Percentiles rank a stretch among this genome's conserved stretches.
These are phyloP conservation scores for Mikania micrantha DNA, from an alignment of 129 eudicot species.

Conservation along the genomic window DNA sequence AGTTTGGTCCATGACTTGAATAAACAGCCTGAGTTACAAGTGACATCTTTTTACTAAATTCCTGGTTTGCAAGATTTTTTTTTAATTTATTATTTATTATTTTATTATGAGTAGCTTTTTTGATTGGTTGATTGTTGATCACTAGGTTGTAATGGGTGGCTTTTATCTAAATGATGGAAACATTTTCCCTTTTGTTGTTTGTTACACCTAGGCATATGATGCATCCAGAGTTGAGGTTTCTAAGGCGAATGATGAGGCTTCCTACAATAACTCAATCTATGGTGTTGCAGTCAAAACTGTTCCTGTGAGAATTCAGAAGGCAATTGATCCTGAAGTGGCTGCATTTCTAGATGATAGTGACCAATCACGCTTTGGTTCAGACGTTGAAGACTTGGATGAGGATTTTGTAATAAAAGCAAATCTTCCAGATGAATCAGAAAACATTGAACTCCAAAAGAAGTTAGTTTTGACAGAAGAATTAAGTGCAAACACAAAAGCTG, in stretches of 20 bases:
- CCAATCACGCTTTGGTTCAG: conserved; percentile 63
- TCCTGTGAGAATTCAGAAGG: conserved; percentile 69
- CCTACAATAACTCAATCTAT: conserved; percentile 48
- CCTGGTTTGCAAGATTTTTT: background rate
- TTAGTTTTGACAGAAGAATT: conserved; percentile 17
- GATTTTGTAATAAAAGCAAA: conserved; percentile 84
- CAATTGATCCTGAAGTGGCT: conserved; percentile 80
- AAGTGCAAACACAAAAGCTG: conserved; percentile 16
- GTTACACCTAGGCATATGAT: conserved; percentile 67
- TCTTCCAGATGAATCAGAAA: conserved; percentile 44
- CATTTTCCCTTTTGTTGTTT: background rate
- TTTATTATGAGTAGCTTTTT: too few relatives aligned
- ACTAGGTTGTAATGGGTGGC: background rate
- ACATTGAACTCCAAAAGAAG: conserved; percentile 24
- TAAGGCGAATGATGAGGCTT: conserved; percentile 39
- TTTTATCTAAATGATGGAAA: background rate
- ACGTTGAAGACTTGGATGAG: conserved; percentile 74
- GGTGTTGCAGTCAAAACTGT: conserved; percentile 72
- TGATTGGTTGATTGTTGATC: background rate
- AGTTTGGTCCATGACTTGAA: background rate
- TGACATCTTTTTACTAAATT: background rate
- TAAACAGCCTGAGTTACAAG: background rate
- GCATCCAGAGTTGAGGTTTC: conserved; percentile 67
- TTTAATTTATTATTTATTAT: too few relatives aligned
- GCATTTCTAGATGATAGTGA: conserved; percentile 78